Conservation (phyloP, 2,329 filamentous ascomycete genomes). For the Ophiocordyceps robertsii region DNA sequence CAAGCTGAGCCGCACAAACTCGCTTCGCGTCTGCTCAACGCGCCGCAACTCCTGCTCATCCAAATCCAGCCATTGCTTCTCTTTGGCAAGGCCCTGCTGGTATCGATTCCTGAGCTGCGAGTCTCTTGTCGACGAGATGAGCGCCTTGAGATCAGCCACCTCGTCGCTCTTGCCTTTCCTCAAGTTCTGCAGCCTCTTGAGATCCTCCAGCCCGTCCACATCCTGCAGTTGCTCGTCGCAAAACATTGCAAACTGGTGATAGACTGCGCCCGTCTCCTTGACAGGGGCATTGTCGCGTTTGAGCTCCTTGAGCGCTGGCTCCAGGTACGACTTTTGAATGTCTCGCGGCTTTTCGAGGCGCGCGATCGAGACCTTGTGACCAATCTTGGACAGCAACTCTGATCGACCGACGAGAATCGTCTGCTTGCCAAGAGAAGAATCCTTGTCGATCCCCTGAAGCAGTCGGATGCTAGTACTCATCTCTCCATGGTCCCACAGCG, state of each 20-base stretch:
- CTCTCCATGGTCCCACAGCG: constrained; percentile 90
- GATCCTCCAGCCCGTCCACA: constrained; percentile 70
- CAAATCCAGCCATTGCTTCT: constrained; percentile 80
- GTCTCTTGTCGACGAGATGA: constrained; percentile 36
- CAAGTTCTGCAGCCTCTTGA: constrained; percentile 66
- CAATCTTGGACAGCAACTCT: constrained; percentile 75
- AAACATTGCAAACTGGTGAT: constrained; percentile 88
- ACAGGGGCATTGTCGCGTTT: constrained; percentile 49
- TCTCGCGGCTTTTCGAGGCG: constrained; percentile 80
- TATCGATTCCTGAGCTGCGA: constrained; percentile 42
- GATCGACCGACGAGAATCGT: constrained; percentile 59
- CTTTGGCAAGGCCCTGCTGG: constrained; percentile 50
- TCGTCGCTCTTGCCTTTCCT: constrained; percentile 72
- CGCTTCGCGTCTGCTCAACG: constrained; percentile 60
- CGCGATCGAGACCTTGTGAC: constrained; percentile 78
- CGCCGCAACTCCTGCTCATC: constrained; percentile 79
- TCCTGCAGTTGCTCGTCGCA: constrained; percentile 91
- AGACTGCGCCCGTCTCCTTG: constrained; percentile 71
- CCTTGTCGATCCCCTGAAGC: constrained; percentile 57
- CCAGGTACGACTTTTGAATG: constrained; percentile 77
- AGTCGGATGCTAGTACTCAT: constrained; percentile 80
- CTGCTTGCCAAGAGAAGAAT: constrained; percentile 51
- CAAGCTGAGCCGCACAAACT: constrained; percentile 76
- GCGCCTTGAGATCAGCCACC: constrained; percentile 55
- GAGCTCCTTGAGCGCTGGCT: constrained; percentile 71